These are phyloP conservation scores for Apophysomyces variabilis DNA, from an alignment of 371 early-diverging fungal genomes.

Conservation along the genomic window DNA sequence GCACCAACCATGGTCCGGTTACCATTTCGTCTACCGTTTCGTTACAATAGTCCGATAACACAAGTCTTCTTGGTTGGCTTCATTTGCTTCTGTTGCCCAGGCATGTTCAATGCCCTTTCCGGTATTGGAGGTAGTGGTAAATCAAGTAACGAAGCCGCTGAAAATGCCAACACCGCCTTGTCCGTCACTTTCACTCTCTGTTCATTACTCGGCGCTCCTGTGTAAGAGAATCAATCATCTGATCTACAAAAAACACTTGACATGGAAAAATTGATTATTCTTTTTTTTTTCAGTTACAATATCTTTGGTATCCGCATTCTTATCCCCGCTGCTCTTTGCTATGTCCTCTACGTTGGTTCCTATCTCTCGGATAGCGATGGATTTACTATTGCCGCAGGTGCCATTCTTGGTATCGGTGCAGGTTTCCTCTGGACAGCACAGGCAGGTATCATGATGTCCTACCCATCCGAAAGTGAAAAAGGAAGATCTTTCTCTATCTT, in stretches of 20 bases:
- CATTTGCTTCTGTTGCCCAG: constrained; percentile 81
- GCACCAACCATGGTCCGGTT: constrained; percentile 13
- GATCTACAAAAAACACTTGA: not conserved
- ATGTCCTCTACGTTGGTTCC: constrained; percentile 63
- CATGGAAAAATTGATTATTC: not conserved
- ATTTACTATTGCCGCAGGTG: constrained; percentile 62
- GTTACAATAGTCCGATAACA: constrained; percentile 57
- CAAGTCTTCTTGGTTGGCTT: constrained; percentile 74
- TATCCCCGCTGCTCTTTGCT: constrained; percentile 59
- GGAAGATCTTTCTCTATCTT: constrained; percentile 70
- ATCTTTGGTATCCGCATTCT: constrained; percentile 59
- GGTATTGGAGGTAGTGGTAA: constrained; percentile 58
- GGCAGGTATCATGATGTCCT: constrained; percentile 82
- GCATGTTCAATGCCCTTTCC: constrained; percentile 84
- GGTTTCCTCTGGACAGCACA: constrained; percentile 66
- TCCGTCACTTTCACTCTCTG: constrained; percentile 70
- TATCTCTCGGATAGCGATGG: constrained; percentile 48
- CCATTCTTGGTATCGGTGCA: constrained; percentile 65
- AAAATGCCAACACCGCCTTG: constrained; percentile 72
- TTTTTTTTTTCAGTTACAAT: constrained; percentile 44
- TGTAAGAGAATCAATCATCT: constrained; percentile 20
- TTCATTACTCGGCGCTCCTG: constrained; percentile 63
- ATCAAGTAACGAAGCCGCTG: constrained; percentile 57
- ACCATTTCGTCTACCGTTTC: constrained; percentile 24
- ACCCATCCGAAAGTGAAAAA: constrained; percentile 76